These are phyloP conservation scores for Starmerella etchellsii DNA, from an alignment of 805 yeast species.

Conservation along the genomic window DNA sequence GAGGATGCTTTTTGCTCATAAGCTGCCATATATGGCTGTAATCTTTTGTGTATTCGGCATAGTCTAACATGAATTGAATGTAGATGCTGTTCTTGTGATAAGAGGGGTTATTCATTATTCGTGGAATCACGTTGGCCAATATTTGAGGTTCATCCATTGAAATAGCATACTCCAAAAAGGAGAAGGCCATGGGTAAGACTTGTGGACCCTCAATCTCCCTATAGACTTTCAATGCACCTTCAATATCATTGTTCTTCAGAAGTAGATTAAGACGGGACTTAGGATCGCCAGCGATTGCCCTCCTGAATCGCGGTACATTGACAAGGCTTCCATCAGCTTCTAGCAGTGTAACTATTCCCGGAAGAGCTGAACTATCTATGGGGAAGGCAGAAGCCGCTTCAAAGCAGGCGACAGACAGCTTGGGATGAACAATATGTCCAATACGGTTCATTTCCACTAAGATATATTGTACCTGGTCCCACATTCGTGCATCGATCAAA, in stretches of 20 bases:
- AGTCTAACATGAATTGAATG: constrained; percentile 9
- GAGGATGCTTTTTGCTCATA: neutral
- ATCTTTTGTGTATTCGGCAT: neutral
- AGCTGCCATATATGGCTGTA: neutral
- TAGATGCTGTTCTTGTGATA: neutral
- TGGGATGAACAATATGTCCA: neutral
- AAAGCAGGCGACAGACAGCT: constrained; percentile 3
- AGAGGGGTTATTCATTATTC: neutral
- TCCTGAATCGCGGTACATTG: constrained; percentile 2
- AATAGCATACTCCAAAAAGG: neutral
- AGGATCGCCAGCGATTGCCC: neutral
- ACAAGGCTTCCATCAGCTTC: constrained; percentile 9
- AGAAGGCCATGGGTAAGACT: constrained; percentile 3
- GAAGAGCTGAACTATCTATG: neutral
- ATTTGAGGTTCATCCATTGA: neutral
- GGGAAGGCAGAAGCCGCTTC: neutral
- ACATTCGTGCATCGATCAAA: constrained; percentile 1
- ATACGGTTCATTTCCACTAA: constrained; percentile 1
- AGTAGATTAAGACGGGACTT: neutral
- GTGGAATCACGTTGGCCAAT: neutral
- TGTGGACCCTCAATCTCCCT: constrained; percentile 1
- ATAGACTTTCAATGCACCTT: neutral
- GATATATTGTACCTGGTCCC: constrained; percentile 4
- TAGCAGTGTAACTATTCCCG: constrained; percentile 2
- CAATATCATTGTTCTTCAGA: neutral